Evolutionary conservation across 2,329 filamentous ascomycete species (phyloP).

Genomic region (Emergomyces orientalis): DNA sequence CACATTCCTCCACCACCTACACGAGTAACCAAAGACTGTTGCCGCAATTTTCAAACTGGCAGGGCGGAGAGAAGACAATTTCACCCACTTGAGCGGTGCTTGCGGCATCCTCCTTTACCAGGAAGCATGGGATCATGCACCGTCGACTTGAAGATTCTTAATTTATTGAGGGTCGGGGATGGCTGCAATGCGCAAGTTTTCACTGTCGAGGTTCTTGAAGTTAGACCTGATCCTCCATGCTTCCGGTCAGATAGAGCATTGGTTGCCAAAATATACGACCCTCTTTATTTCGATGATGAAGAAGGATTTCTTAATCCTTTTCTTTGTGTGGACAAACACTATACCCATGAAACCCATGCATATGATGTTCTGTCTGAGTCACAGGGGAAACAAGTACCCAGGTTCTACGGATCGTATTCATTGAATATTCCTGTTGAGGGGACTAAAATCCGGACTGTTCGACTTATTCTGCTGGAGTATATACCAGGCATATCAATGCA

Average conservation of each 20-base stretch:
- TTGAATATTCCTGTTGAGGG: constrained; percentile 15
- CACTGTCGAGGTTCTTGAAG: constrained; percentile 13
- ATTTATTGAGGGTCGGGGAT: constrained; percentile 16
- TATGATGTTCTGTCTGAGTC: constrained; percentile 16
- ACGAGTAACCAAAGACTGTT: constrained; percentile 11
- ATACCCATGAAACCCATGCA: constrained; percentile 19
- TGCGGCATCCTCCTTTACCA: constrained; percentile 16
- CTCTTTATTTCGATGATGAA: constrained; percentile 20
- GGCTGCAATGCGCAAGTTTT: constrained; percentile 18
- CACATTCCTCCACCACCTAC: constrained; percentile 17
- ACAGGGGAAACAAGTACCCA: constrained; percentile 17
- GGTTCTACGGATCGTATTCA: constrained; percentile 20
- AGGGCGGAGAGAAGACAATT: constrained; percentile 15
- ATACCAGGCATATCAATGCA: constrained; percentile 17
- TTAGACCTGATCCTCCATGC: constrained; percentile 4
- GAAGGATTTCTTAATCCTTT: constrained; percentile 19
- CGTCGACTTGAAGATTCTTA: constrained; percentile 15
- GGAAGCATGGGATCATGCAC: constrained; percentile 12
- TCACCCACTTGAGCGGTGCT: constrained; percentile 15
- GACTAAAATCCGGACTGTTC: constrained; percentile 12
- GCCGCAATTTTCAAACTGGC: constrained; percentile 12
- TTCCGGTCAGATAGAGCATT: constrained; percentile 12
- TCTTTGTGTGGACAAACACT: constrained; percentile 19
- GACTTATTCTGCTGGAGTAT: constrained; percentile 20
- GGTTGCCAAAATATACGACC: constrained; percentile 22